Evolutionary conservation across 805 yeast species (phyloP).

Genomic region (Helenozyma rhizophorensis): DNA sequence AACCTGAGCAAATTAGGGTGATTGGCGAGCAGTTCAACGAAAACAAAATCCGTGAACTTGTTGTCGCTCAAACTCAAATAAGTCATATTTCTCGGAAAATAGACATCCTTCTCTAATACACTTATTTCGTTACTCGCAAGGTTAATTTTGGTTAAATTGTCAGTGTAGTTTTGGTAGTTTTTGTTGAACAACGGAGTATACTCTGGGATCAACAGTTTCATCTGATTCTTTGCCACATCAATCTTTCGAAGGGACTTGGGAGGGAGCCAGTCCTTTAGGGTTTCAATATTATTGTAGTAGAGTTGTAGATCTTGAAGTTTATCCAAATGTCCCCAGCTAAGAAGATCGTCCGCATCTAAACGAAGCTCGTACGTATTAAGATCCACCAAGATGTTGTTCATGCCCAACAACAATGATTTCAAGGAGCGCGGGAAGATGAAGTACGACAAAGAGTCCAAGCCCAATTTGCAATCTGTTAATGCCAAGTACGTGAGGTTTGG

Average conservation of each 20-base stretch:
- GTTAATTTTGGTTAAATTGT: conserved; percentile 5
- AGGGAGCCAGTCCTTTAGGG: conserved; percentile 16
- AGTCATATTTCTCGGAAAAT: conserved; percentile 12
- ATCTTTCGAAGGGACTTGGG: conserved; percentile 13
- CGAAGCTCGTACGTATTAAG: conserved; percentile 17
- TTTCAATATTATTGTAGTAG: conserved; percentile 17
- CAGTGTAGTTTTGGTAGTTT: not conserved
- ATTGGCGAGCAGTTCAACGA: conserved; percentile 6
- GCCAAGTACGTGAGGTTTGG: conserved; percentile 17
- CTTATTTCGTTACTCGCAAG: conserved; percentile 15
- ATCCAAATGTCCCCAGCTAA: conserved; percentile 22
- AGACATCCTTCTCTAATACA: conserved; percentile 6
- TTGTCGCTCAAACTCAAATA: conserved; percentile 16
- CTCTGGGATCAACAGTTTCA: conserved; percentile 8
- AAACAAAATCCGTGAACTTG: conserved; percentile 12
- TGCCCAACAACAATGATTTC: conserved; percentile 19
- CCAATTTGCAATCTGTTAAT: conserved; percentile 22
- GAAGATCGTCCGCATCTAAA: conserved; percentile 2
- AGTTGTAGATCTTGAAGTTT: conserved; percentile 22
- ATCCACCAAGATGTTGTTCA: conserved; percentile 20
- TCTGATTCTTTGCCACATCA: conserved; percentile 11
- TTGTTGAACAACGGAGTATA: conserved; percentile 12
- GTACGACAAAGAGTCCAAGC: conserved; percentile 11
- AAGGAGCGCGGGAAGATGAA: conserved; percentile 24
- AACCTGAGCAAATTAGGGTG: conserved; percentile 11